phyloP scores from a whole-genome alignment of 1,284 basidiomycete genomes.

The Xanthoconium separans region DNA sequence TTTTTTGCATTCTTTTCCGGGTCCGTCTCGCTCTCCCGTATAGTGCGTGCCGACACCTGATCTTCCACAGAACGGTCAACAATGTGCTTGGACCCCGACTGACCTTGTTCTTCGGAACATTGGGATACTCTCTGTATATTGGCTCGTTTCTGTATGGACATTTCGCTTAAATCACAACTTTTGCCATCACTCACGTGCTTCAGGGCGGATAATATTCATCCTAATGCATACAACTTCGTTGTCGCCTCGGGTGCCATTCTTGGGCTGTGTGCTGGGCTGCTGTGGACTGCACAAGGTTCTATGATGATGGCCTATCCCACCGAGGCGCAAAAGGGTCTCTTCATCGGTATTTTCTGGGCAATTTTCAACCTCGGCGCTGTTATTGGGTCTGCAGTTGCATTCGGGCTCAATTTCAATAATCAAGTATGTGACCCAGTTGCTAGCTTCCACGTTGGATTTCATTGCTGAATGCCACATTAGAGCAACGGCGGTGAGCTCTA shows the following conservation, averaged over 20 bases:
- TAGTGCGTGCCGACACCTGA: not conserved
- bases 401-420: conserved; percentile 56
- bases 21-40: conserved; percentile 18
- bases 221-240: conserved; percentile 59
- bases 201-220: conserved; percentile 69
- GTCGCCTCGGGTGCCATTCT: conserved; percentile 79
- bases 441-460: not conserved
- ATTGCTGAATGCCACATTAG: conserved; percentile 9
- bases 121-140: conserved; percentile 73
- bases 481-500: conserved; percentile 23
- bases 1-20: conserved; percentile 45
- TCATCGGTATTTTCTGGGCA: conserved; percentile 76
- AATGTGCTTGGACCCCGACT: conserved; percentile 73
- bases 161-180: not conserved
- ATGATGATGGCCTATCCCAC: conserved; percentile 85
- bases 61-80: conserved; percentile 59
- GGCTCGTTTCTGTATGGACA: conserved; percentile 63
- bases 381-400: conserved; percentile 64
- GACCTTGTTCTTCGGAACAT: conserved; percentile 70
- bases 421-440: conserved; percentile 31
- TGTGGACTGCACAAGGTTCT: conserved; percentile 87
- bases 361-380: conserved; percentile 76
- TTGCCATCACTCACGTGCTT: not conserved
- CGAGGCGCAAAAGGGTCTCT: conserved; percentile 73
- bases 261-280: conserved; percentile 78